Percentiles rank a stretch among this genome's conserved stretches.
Conservation (phyloP, 2,329 filamentous ascomycete genomes). For the Xylariaceae sp. region DNA sequence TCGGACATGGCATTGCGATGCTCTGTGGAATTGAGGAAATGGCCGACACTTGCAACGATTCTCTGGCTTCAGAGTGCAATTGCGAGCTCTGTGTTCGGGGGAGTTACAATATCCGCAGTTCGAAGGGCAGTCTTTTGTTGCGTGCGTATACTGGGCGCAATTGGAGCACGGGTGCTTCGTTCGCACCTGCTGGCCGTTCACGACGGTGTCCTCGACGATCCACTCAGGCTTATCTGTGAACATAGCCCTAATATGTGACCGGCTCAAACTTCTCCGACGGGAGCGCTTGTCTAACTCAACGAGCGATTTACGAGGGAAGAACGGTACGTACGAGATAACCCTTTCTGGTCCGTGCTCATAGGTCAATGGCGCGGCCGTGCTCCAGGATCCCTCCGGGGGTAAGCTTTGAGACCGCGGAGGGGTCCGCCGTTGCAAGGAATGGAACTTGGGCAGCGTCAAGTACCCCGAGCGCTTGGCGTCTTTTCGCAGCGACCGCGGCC, state of each 20-base stretch:
- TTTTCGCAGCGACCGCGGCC: background rate
- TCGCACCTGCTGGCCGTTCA: background rate
- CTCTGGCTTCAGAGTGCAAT: constrained; percentile 32
- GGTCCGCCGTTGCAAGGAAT: constrained; percentile 5
- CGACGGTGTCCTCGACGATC: constrained; percentile 4
- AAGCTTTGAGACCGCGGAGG: constrained; percentile 21
- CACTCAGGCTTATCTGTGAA: constrained; percentile 31
- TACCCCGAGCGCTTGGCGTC: background rate
- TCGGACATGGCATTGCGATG: constrained; percentile 31
- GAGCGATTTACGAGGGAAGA: constrained; percentile 29
- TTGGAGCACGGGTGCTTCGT: constrained; percentile 29
- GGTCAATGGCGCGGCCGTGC: background rate
- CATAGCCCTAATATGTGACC: constrained; percentile 36
- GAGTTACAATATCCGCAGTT: constrained; percentile 37
- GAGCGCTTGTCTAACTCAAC: constrained; percentile 33
- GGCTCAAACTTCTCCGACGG: constrained; percentile 36
- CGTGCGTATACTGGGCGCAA: constrained; percentile 30
- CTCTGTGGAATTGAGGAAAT: constrained; percentile 38
- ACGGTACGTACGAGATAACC: constrained; percentile 7
- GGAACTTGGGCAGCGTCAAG: background rate
- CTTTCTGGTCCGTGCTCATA: background rate
- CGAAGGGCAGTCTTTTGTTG: constrained; percentile 24
- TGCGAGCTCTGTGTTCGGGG: constrained; percentile 26
- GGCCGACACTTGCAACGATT: constrained; percentile 39
- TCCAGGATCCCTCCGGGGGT: constrained; percentile 20